phyloP scores from a whole-genome alignment of 139 green algal species.

The Coccomyxa sp. region DNA sequence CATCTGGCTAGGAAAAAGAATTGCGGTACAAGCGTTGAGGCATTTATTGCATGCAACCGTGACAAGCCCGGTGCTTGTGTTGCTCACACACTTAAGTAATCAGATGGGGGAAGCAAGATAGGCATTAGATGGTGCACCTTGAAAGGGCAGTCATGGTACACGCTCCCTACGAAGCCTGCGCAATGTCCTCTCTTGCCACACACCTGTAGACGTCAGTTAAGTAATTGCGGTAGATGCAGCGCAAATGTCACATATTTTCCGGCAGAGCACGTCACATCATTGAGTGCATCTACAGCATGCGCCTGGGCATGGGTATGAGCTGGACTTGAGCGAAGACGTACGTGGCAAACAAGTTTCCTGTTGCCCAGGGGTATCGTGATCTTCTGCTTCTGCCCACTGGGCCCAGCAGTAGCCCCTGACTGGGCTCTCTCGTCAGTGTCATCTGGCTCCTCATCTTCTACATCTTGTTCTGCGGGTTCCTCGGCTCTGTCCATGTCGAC shows the following conservation, averaged over 20 bases:
- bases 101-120: no score
- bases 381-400: constrained; percentile 12
- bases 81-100: no score
- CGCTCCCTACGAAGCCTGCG: constrained; percentile 80
- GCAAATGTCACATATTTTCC: no score
- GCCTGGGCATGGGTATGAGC: no score
- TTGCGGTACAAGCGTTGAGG: no score
- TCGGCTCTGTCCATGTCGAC: constrained; percentile 6
- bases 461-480: constrained; percentile 4
- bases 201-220: constrained; percentile 72
- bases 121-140: no score
- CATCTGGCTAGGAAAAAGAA: no score
- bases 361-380: constrained; percentile 22
- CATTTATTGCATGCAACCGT: no score
- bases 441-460: background rate
- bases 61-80: no score
- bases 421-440: background rate
- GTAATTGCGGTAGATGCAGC: no score
- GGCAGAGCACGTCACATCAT: no score
- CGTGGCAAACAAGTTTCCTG: constrained; percentile 15
- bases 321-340: constrained; percentile 4
- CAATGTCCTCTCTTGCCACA: constrained; percentile 72
- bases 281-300: no score
- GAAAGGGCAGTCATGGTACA: constrained; percentile 74
- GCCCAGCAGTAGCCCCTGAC: background rate